These are phyloP conservation scores for Dothistroma septosporum DNA, from an alignment of 2,329 filamentous ascomycete species.

Conservation along the genomic window DNA sequence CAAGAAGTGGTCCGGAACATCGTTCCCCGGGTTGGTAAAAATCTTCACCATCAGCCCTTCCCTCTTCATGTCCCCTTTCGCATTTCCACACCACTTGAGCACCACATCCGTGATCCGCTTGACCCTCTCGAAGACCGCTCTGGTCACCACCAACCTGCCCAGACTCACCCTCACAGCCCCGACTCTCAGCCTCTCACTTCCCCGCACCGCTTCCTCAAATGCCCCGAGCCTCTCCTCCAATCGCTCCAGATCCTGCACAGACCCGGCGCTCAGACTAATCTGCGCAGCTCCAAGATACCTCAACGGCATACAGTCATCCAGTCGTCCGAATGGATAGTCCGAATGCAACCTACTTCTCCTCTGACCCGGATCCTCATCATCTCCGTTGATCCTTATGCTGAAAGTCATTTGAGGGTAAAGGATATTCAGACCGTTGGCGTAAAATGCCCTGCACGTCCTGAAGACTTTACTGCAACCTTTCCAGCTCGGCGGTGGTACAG, in stretches of 20 bases:
- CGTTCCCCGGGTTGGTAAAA: slow-evolving; percentile 1
- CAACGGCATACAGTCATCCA: neutral
- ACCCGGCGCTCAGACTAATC: neutral
- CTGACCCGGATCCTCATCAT: neutral
- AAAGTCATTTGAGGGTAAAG: slow-evolving; percentile 6
- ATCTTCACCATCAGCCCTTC: neutral
- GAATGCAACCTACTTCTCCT: slow-evolving; percentile 5
- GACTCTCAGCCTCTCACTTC: neutral
- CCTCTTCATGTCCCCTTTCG: neutral
- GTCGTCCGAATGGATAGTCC: slow-evolving; percentile 7
- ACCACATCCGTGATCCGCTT: neutral
- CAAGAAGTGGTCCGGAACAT: neutral
- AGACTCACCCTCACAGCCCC: neutral
- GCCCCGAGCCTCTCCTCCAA: neutral
- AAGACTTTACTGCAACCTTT: slow-evolving; percentile 8
- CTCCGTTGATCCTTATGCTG: slow-evolving; percentile 1
- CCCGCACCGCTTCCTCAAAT: neutral
- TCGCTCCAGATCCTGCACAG: neutral
- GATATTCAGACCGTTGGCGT: slow-evolving; percentile 1
- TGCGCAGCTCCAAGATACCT: neutral
- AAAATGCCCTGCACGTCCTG: slow-evolving; percentile 1
- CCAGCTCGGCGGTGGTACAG: slow-evolving; percentile 5
- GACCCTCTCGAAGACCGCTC: neutral
- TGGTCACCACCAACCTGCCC: neutral
- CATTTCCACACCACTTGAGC: neutral